Percentiles rank a stretch among this genome's conserved stretches.
Conservation (phyloP, 257 asterid species). For the Salvia rosmarinus region DNA sequence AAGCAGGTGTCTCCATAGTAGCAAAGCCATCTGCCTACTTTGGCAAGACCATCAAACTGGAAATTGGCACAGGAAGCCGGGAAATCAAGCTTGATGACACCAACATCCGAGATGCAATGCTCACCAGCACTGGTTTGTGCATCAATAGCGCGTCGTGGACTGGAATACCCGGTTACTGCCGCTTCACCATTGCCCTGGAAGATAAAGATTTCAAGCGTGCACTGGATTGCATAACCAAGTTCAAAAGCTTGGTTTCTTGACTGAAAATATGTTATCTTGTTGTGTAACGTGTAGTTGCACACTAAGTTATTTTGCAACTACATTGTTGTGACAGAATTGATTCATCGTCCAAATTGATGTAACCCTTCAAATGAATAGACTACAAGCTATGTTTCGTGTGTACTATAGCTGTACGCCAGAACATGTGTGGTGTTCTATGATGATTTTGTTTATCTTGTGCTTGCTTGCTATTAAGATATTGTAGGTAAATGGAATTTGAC, state of each 20-base stretch:
- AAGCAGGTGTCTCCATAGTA: constrained; percentile 73
- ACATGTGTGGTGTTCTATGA: too few relatives aligned
- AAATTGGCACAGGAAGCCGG: constrained; percentile 34
- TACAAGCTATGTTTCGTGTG: neutral
- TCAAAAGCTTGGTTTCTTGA: constrained; percentile 54
- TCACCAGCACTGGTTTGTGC: constrained; percentile 77
- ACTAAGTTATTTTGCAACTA: neutral
- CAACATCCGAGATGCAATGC: constrained; percentile 85
- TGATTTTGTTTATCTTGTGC: too few relatives aligned
- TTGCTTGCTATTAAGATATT: too few relatives aligned
- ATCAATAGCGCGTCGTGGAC: constrained; percentile 92
- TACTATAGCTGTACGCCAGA: neutral
- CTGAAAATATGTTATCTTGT: neutral
- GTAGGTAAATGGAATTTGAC: too few relatives aligned
- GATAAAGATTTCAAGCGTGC: constrained; percentile 77
- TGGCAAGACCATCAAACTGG: constrained; percentile 63
- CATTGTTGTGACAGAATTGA: neutral
- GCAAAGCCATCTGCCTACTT: constrained; percentile 81
- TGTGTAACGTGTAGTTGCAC: neutral
- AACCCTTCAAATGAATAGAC: neutral
- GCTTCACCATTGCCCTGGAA: constrained; percentile 83
- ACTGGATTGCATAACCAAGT: constrained; percentile 68
- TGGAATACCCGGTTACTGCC: constrained; percentile 86
- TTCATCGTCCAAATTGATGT: neutral
- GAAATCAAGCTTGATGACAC: constrained; percentile 67